Base-by-base conservation (phyloP, 805 yeast genomes). In the Kodamaea jinghongensis region DNA sequence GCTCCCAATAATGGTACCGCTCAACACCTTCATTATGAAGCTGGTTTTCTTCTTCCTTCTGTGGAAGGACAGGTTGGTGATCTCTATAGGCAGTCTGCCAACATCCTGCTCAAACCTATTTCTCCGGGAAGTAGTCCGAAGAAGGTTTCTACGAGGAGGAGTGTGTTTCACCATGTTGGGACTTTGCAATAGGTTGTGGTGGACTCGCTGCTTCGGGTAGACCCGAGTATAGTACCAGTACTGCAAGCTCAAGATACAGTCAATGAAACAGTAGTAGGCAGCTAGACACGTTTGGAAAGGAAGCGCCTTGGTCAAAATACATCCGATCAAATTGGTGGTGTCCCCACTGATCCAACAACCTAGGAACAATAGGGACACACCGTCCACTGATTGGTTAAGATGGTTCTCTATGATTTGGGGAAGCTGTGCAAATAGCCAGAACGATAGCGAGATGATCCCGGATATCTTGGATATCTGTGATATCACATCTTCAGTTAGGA, bases 281-380 rank as follows among this genome's bases (percentile, higher is more conserved):
- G 95, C 86, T 12, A 89, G 65, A 15, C 80, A 64, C 8, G 79
- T 74, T 56, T 89, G 97, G 61, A 89, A 90, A n/a, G 83, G 79
- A 34, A 88, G 66, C 45, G 90, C 96, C 5, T 76, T 57, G 0
- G 96, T 88, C 34, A 88, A 56, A 0, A 86, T 43, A 45, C 96
- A 87, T 0, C 96, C 97, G 0, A 74, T 33, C 20, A 82, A 59
- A 31, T 78, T 73, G 6, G 79, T 71, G 14, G 70, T 58, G 32
- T 52, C 73, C 12, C 73, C 71, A 4, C 58, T 48, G 27, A 65
- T 58, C 70, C 71, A 63, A 44, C 60, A 56, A 7, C 48, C 42
- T 26, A 67, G 45, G 37, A 67, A 67, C 14, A 54, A 39, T 1
- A 55, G 34, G 26, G 66, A 60, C 1, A 67, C 62, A 1, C 71